A percentile compares a stretch with the other conserved stretches of the same genome.
Conservation (phyloP, 2,329 filamentous ascomycete genomes). For the Ambrosiella beaveri region DNA sequence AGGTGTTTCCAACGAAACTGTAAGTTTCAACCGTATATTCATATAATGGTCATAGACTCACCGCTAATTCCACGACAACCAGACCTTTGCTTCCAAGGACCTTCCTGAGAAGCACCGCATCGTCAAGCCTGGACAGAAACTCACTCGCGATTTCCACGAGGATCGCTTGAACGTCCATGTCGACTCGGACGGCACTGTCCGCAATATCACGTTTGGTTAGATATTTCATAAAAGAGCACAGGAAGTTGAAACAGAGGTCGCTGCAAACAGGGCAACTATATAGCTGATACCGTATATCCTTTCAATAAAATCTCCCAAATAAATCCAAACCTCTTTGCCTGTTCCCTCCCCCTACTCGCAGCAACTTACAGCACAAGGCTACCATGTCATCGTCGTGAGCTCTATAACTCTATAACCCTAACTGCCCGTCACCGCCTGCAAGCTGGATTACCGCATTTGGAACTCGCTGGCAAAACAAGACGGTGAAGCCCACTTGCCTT, state of each 20-base stretch:
- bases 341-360: too few species aligned
- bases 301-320: too few species aligned
- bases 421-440: background rate
- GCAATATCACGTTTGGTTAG: conserved; percentile 39
- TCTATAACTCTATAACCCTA: background rate
- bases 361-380: too few species aligned
- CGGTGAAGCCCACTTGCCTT: background rate
- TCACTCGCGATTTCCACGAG: conserved; percentile 38
- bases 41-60: background rate
- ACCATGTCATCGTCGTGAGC: background rate
- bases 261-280: conserved; percentile 1
- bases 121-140: conserved; percentile 37
- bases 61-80: background rate
- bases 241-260: background rate
- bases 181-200: conserved; percentile 42
- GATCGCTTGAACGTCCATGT: conserved; percentile 42
- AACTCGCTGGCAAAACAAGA: background rate
- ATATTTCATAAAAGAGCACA: background rate
- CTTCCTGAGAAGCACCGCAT: conserved; percentile 39
- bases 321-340: too few species aligned
- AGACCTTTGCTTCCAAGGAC: conserved; percentile 45
- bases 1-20: conserved; percentile 29
- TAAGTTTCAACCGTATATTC: conserved; percentile 19
- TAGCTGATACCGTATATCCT: background rate
- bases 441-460: too few species aligned